Percentiles rank a stretch among this genome's conserved stretches.
phyloP scores from a whole-genome alignment of 805 yeast species.

The Saccharomycopsis javanensis region DNA sequence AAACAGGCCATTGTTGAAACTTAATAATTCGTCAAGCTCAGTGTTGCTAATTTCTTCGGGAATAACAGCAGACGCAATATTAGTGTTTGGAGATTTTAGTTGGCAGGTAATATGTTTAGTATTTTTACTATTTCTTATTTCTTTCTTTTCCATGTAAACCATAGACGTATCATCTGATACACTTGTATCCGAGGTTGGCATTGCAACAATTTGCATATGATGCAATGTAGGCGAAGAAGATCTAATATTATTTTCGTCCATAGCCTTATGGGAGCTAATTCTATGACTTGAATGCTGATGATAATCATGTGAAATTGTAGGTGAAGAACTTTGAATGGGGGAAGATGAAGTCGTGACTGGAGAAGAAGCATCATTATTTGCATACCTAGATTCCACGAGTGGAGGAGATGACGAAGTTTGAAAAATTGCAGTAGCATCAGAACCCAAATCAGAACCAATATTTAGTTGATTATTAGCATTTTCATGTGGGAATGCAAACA shows the following conservation, averaged over 20 bases:
- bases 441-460: slow-evolving; percentile 1
- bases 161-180: background rate
- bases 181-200: slow-evolving; percentile 4
- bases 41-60: background rate
- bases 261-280: background rate
- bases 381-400: background rate
- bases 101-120: background rate
- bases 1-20: slow-evolving; percentile 11
- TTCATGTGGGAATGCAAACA: background rate
- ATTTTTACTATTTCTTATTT: background rate
- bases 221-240: background rate
- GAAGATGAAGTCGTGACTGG: background rate
- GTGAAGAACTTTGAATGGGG: background rate
- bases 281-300: background rate
- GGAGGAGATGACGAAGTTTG: slow-evolving; percentile 1
- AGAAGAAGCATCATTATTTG: background rate
- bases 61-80: background rate
- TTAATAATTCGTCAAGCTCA: slow-evolving; percentile 13
- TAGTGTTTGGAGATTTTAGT: background rate
- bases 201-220: background rate
- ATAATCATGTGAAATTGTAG: background rate
- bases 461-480: background rate
- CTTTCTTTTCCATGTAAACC: background rate
- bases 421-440: slow-evolving; percentile 5
- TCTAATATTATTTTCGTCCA: background rate